These are phyloP conservation scores for Melocanna baccifera DNA, from an alignment of 176 grass and related monocot genomes.

Conservation along the genomic window DNA sequence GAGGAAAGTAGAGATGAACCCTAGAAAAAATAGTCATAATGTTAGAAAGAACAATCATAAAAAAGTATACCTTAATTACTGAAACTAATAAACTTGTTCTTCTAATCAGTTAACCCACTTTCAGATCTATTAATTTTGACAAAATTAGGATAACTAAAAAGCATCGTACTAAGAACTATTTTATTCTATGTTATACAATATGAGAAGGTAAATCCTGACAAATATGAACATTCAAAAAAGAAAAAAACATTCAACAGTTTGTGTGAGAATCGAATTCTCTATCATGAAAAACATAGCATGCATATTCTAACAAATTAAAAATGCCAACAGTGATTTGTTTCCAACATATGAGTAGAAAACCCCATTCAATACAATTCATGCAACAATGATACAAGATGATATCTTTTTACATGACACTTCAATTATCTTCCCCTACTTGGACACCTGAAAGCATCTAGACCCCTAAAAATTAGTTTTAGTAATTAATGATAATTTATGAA, in stretches of 20 bases:
- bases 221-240: not conserved
- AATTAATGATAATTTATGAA: no score
- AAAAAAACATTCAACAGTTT: not conserved
- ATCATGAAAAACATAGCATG: not conserved
- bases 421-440: not conserved
- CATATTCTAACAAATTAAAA: not conserved
- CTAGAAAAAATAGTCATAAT: constrained; percentile 35
- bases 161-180: not conserved
- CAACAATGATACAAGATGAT: not conserved
- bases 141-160: not conserved
- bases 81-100: no score
- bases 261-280: not conserved
- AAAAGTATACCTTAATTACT: no score
- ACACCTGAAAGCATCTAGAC: no score
- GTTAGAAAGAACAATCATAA: not conserved
- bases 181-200: not conserved
- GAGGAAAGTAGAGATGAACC: constrained; percentile 55
- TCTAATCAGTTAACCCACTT: not conserved
- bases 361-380: not conserved
- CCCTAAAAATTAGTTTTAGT: no score
- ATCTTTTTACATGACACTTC: not conserved
- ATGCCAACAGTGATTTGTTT: not conserved
- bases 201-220: not conserved
- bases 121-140: not conserved
- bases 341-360: not conserved